Evolutionary conservation across 2,329 filamentous ascomycete species (phyloP).

Genomic region (Boeremia lycopersici): DNA sequence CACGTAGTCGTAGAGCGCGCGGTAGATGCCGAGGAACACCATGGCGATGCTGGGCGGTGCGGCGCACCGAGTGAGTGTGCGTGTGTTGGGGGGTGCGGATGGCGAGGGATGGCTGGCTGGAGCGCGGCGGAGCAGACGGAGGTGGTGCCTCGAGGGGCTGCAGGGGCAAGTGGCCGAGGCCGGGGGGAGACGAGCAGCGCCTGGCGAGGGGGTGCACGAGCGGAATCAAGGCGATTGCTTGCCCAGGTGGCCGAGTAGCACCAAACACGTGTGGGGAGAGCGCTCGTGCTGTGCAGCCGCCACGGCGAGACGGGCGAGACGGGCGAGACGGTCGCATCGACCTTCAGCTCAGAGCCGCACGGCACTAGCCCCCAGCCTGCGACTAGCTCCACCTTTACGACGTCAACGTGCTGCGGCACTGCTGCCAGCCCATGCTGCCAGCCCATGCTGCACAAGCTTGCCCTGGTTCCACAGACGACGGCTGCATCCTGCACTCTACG

Average conservation of each 20-base stretch:
- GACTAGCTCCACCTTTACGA: constrained; percentile 15
- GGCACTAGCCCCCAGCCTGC: background rate
- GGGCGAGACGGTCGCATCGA: constrained; percentile 7
- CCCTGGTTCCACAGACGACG: constrained; percentile 6
- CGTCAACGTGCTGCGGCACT: constrained; percentile 19
- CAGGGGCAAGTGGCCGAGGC: constrained; percentile 17
- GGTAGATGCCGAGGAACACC: constrained; percentile 92
- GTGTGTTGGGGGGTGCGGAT: constrained; percentile 8
- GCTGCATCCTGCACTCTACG: background rate
- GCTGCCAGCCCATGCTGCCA: too few relatives aligned
- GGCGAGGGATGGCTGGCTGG: constrained; percentile 11
- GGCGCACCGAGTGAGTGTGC: constrained; percentile 8
- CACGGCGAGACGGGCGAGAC: constrained; percentile 10
- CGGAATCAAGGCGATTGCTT: constrained; percentile 1
- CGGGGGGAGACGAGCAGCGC: constrained; percentile 5
- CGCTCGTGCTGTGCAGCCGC: constrained; percentile 17
- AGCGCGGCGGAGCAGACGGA: constrained; percentile 16
- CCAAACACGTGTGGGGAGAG: constrained; percentile 16
- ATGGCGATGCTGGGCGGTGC: constrained; percentile 56
- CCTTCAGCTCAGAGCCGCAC: background rate
- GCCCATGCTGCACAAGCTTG: constrained; percentile 11
- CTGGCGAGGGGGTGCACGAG: background rate
- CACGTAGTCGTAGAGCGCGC: constrained; percentile 89
- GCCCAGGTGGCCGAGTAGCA: constrained; percentile 10
- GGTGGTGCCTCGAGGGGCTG: constrained; percentile 14